Conservation (phyloP, 176 grass and related monocot species). For the Musa schizocarpa region DNA sequence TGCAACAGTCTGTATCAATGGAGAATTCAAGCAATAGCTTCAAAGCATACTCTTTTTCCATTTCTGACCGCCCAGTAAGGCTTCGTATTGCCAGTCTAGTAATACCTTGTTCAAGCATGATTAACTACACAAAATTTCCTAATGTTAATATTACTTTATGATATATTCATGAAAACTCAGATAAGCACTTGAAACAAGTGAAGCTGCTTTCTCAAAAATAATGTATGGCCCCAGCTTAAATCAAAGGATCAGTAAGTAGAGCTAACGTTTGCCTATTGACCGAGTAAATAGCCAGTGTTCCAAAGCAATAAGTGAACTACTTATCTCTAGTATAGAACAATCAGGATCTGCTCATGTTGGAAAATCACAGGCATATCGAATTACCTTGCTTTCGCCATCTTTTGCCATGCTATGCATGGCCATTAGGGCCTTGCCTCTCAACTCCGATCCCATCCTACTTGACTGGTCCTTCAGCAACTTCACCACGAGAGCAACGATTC, state of each 20-base stretch:
- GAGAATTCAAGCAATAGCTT: constrained; percentile 19
- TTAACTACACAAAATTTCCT: constrained; percentile 5
- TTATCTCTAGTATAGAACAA: background rate
- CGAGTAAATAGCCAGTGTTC: too few relatives aligned
- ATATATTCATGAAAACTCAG: background rate
- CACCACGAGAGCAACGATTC: constrained; percentile 3
- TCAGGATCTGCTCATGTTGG: background rate
- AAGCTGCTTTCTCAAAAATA: too few relatives aligned
- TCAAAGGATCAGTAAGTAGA: too few relatives aligned
- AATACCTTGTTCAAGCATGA: constrained; percentile 14
- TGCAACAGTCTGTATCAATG: background rate
- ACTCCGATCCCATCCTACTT: background rate
- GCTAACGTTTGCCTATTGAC: too few relatives aligned
- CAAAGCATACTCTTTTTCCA: constrained; percentile 16
- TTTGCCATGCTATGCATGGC: constrained; percentile 14
- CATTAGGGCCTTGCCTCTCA: constrained; percentile 19
- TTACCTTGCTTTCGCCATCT: constrained; percentile 16
- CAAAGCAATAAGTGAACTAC: too few relatives aligned
- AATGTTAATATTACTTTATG: background rate
- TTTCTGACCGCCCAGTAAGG: constrained; percentile 3
- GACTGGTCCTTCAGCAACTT: constrained; percentile 1
- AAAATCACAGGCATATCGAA: background rate
- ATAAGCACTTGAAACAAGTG: too few relatives aligned
- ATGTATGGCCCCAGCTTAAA: too few relatives aligned
- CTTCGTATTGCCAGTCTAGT: constrained; percentile 12